Percentiles rank a stretch among this genome's conserved stretches.
Evolutionary conservation across 2,329 filamentous ascomycete genomes (phyloP).

Genomic region (Fusarium temperatum): DNA sequence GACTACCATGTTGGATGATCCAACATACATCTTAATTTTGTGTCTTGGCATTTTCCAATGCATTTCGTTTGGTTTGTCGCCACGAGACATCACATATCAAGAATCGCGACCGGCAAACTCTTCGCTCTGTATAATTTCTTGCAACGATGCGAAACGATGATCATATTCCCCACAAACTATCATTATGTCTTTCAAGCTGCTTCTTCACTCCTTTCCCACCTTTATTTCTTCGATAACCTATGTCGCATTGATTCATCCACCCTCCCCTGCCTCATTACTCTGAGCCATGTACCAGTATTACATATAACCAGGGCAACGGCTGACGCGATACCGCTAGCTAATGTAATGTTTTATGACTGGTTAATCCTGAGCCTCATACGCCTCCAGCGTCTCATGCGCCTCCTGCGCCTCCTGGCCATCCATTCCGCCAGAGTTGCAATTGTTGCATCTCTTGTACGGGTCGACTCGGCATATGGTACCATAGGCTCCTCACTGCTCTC

Average conservation of each 20-base stretch:
- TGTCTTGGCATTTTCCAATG: rapidly evolving
- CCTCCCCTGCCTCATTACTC: not conserved
- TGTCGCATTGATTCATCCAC: not conserved
- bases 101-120: not conserved
- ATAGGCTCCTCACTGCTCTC: no score
- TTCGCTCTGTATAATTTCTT: rapidly evolving
- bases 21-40: rapidly evolving
- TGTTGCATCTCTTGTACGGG: no score
- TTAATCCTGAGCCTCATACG: no score
- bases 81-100: rapidly evolving
- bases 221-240: no score
- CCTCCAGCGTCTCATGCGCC: no score
- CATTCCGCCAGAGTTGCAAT: no score
- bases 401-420: no score
- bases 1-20: not conserved
- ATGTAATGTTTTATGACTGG: no score
- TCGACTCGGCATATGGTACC: no score
- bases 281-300: not conserved
- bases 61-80: rapidly evolving
- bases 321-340: not conserved
- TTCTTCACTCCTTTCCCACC: no score
- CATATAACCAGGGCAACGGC: not conserved
- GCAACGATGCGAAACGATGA: not conserved
- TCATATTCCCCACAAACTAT: no score
- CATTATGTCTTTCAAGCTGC: rapidly evolving